Base-by-base conservation (phyloP, 306 rosid genomes). In the Acmispon strigosus region DNA sequence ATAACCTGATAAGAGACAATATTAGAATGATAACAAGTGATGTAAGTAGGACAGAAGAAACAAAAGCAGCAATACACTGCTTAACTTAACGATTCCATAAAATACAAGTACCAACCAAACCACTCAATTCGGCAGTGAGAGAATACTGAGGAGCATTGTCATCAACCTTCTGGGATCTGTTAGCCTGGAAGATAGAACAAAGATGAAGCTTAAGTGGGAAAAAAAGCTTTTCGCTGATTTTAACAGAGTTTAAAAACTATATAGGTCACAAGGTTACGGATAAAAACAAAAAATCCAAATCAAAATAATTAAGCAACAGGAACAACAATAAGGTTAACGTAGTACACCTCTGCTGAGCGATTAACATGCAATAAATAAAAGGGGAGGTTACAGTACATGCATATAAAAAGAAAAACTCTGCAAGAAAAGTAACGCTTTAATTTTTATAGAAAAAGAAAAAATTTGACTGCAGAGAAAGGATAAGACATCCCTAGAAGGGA, bases 151-250 rank as follows among this genome's bases (percentile, higher is more conserved):
- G 87, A 55, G 80, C 67, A 78, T 68, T 76, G 62, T 65, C 83
- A 75, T 87, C 96, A 66, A 86, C 78, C 84, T 83, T 90, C 55
- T 92, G 94, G 10, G 93, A 84, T 78, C 85, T 84, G 87, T 84
- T 88, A 63, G 85, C 96, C 98, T 93, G 56, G 72, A 77, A 50
- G 45, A 67, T 13, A 70, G 71, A 75, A 54, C 36, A 75, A 75
- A 24, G 66, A 20, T 27, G 16, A 45, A 42, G 62, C 52, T 51
- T 69, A 44, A 66, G 61, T 29, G 54, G 13, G 57, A 29, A 11
- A 16, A 51, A 74, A 74, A 60, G 24, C 61, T 10, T 45, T 22
- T 18, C 18, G 10, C 48, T 5, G 49, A 24, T n/a, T 69, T 48
- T 22, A 75, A 59, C 42, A 45, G 24, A 43, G 12, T 65, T 16